Evolutionary conservation across 2,329 filamentous ascomycete genomes (phyloP), one percentile per base, ranked within the genome.

Genomic region (Byssochlamys sp.): DNA sequence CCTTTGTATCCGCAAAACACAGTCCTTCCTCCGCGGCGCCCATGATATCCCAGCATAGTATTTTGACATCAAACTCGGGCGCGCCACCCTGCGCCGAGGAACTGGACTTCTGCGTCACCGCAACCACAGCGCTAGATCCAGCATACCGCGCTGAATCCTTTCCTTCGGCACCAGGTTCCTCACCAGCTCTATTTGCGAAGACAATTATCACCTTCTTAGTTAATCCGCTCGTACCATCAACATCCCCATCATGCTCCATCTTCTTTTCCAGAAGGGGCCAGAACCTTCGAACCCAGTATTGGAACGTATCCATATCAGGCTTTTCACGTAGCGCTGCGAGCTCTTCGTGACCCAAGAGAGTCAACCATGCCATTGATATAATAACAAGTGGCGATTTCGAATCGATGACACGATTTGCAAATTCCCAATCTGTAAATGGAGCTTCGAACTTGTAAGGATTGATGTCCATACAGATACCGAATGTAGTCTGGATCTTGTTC

Each of bases 301-400:
- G 77, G 58, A 86, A 77, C 0, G 84, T 86, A 63, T 82, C 79
- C 66, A 81, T 71, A 62, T 86, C 84, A 3, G 82, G 80, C 55
- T 74, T 67, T 4, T 68, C 66, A 0, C 74, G 70, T 19, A 79
- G 69, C 6, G 68, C 57, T 24, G 70, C 68, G 28, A 84, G 66
- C 58, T 82, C 80, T 26, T 78, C 74, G 2, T 76, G 73, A 27
- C 72, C 69, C 26, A 83, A 68, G 28, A 75, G 67, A 14, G 81
- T 83, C 26, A 85, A 67, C 84, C 84, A 87, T 1, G 84, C 84
- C 81, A 85, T 86, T n/a, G 76, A 80, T 14, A 86, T 64, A 55
- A 85, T 77, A 3, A 86, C 77, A 25, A 86, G 65, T 52, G 77
- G 75, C 0, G 80, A 76, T 11, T 74, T 66, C 0, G 74, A 72